Evolutionary conservation across 306 rosid species (phyloP).

Genomic region (Rubus idaeus): DNA sequence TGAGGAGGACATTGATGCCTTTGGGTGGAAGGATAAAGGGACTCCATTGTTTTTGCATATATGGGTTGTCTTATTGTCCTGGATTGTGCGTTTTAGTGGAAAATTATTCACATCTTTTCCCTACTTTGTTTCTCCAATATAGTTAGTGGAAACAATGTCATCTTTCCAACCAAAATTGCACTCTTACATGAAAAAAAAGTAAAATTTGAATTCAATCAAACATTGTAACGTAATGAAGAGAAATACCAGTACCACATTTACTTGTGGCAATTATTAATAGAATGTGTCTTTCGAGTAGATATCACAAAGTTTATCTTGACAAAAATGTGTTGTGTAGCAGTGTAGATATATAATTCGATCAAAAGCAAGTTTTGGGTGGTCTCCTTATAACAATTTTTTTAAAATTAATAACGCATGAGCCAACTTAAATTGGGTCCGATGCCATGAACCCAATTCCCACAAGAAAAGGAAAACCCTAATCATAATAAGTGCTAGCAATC

Average conservation of each 20-base stretch:
- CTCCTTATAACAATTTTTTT: no score
- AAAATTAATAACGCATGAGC: no score
- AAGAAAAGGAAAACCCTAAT: background rate
- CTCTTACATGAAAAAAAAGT: background rate
- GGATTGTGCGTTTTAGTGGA: conserved; percentile 5
- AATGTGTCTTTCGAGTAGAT: background rate
- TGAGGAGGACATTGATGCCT: background rate
- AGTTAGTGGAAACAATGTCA: conserved; percentile 31
- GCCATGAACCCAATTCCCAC: background rate
- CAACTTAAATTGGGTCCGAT: background rate
- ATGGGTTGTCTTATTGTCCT: background rate
- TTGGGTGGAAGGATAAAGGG: conserved; percentile 20
- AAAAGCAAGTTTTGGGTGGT: no score
- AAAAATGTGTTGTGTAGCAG: no score
- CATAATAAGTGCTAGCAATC: no score
- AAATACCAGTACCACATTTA: background rate
- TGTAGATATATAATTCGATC: no score
- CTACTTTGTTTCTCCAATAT: background rate
- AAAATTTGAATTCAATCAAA: background rate
- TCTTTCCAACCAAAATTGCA: background rate
- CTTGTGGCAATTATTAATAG: background rate
- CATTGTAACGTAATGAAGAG: background rate
- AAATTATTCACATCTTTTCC: background rate
- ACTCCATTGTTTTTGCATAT: conserved; percentile 2
- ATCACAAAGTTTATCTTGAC: no score